Conservation (phyloP, 495 filamentous ascomycete genomes). For the Rusavskia elegans region DNA sequence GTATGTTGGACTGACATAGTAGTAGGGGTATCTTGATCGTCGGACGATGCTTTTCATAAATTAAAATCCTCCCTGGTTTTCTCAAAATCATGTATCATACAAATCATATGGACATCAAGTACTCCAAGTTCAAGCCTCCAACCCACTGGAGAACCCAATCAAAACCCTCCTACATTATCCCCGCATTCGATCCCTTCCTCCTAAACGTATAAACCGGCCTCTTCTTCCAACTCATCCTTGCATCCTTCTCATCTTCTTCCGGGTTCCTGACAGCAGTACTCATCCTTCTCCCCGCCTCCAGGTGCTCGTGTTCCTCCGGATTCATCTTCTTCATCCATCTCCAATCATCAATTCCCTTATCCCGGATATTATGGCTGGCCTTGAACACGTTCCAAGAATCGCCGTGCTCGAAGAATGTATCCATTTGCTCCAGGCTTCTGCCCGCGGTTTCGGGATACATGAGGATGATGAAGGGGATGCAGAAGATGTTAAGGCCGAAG, state of each 20-base stretch:
- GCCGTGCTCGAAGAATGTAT: slow-evolving; percentile 31
- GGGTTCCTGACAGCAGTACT: slow-evolving; percentile 10
- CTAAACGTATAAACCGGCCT: slow-evolving; percentile 13
- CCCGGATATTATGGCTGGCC: slow-evolving; percentile 11
- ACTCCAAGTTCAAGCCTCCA: too few species aligned
- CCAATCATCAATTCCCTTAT: slow-evolving; percentile 14
- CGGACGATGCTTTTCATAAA: too few species aligned
- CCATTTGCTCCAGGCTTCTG: slow-evolving; percentile 43
- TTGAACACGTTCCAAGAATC: slow-evolving; percentile 15
- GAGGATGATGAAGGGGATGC: slow-evolving; percentile 34
- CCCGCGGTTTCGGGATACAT: slow-evolving; percentile 45
- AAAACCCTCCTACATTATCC: slow-evolving; percentile 7
- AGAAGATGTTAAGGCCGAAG: slow-evolving; percentile 36
- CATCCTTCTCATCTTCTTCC: slow-evolving; percentile 15
- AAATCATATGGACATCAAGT: too few species aligned
- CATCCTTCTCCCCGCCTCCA: slow-evolving; percentile 10
- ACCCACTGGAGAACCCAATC: too few species aligned
- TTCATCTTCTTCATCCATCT: slow-evolving; percentile 17
- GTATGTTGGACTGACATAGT: too few species aligned
- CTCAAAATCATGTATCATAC: too few species aligned
- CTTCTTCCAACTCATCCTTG: slow-evolving; percentile 12
- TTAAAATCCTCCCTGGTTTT: too few species aligned
- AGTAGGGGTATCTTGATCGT: too few species aligned
- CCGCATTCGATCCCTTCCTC: slow-evolving; percentile 14
- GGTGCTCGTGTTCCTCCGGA: slow-evolving; percentile 7